Evolutionary conservation across 257 asterid species (phyloP).

Genomic region (Solanum infundibuliforme): DNA sequence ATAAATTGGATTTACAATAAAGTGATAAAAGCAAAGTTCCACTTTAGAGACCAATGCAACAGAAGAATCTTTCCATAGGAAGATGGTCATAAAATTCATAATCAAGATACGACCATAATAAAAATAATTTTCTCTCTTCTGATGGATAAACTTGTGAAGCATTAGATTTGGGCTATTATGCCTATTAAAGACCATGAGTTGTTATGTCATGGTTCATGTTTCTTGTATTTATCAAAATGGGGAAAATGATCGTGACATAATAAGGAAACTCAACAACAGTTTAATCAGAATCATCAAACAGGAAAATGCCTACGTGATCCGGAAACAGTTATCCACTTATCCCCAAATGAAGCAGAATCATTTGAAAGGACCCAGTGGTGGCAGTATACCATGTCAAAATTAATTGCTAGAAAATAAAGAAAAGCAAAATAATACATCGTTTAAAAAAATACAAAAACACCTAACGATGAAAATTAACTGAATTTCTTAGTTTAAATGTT

Average conservation of each 20-base stretch:
- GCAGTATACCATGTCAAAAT: constrained; percentile 15
- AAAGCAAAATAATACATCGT: not conserved
- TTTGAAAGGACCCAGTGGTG: not conserved
- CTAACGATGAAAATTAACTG: not conserved
- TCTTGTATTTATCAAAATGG: not conserved
- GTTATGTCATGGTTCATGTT: not conserved
- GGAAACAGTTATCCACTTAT: not conserved
- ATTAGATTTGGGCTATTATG: not conserved
- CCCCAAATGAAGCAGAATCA: not conserved
- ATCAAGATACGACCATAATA: not conserved
- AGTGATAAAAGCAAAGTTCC: not conserved
- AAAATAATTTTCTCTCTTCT: not conserved
- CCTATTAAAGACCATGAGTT: not conserved
- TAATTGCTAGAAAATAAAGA: not conserved
- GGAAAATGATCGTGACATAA: not conserved
- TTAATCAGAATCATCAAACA: not conserved
- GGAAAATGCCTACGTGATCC: not conserved
- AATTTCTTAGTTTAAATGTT: not conserved
- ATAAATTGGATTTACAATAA: not conserved
- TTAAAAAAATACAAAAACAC: not conserved
- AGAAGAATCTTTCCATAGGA: not conserved
- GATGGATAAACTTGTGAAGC: not conserved
- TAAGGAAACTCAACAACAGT: not conserved
- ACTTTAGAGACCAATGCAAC: not conserved
- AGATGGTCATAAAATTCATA: not conserved